These are phyloP conservation scores for Aspergillus versicolor DNA, from an alignment of 2,329 filamentous ascomycete genomes.

Conservation along the genomic window DNA sequence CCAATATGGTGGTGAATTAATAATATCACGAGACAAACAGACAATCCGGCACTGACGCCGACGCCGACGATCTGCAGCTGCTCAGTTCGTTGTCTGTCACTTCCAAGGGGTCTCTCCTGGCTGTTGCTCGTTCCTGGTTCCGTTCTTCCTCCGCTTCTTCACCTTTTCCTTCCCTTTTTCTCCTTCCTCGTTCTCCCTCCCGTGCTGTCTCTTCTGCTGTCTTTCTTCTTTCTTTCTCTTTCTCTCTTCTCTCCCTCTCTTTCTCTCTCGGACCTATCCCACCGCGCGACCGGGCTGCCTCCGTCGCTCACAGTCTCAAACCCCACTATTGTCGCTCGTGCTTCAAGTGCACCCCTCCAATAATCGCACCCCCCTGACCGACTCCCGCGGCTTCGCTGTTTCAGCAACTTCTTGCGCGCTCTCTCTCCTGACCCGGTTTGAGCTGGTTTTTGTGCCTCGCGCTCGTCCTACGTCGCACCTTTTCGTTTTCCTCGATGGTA, in stretches of 20 bases:
- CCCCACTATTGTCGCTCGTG: constrained; percentile 10
- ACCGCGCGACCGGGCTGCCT: not conserved
- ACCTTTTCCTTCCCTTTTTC: not conserved
- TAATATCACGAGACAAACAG: not conserved
- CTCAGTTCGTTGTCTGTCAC: not conserved
- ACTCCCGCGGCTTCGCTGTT: constrained; percentile 23
- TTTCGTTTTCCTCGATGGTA: constrained; percentile 15
- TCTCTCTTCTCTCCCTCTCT: constrained; percentile 6
- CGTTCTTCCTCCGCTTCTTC: not conserved
- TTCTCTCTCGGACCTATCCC: not conserved
- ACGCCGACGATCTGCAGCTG: not conserved
- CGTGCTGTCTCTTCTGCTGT: not conserved
- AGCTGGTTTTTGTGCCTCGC: constrained; percentile 1
- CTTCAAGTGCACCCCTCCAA: constrained; percentile 15
- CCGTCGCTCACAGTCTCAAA: not conserved
- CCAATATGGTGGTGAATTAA: too few species aligned
- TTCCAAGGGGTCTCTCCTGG: not conserved
- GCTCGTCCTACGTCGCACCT: not conserved
- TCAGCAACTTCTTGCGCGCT: constrained; percentile 17
- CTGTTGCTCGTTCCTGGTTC: not conserved
- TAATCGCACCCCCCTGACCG: constrained; percentile 15
- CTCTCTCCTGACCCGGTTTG: constrained; percentile 7
- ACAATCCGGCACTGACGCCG: not conserved
- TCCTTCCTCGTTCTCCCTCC: not conserved
- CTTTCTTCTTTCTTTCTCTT: not conserved